A percentile compares a stretch with the other conserved stretches of the same genome.
These are phyloP conservation scores for Rhizoclosmatium sp. DNA, from an alignment of 192 early-diverging fungal species.

Conservation along the genomic window DNA sequence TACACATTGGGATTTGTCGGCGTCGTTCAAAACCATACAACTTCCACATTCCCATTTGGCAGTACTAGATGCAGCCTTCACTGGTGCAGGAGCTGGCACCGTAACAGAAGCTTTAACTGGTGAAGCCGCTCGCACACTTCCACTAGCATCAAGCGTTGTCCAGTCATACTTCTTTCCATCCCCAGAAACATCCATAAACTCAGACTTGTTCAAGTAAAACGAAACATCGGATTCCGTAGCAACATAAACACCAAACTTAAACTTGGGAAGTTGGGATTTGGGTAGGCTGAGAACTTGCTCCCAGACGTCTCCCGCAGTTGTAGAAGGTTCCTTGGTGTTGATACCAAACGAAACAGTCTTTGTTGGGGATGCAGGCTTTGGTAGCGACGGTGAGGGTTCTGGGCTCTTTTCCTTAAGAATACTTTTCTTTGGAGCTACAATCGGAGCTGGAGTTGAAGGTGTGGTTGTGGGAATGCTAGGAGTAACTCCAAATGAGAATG, in stretches of 20 bases:
- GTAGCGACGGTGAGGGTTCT: no score
- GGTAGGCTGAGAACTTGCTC: no score
- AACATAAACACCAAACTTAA: no score
- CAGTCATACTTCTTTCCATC: not conserved
- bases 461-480: no score
- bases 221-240: not conserved
- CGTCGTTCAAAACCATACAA: slow-evolving; percentile 1
- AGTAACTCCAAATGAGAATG: not conserved
- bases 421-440: no score
- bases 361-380: no score
- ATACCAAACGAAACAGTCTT: no score
- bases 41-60: not conserved
- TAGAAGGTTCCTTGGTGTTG: no score
- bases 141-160: not conserved
- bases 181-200: not conserved
- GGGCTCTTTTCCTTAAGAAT: no score
- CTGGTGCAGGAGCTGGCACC: not conserved
- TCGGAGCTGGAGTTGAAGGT: no score
- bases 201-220: not conserved
- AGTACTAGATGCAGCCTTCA: not conserved
- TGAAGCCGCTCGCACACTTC: not conserved
- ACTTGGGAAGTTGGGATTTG: no score
- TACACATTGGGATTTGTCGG: not conserved
- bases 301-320: no score
- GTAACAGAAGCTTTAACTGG: not conserved